Evolutionary conservation across 2,329 filamentous ascomycete species (phyloP).

Genomic region (Talaromyces rugulosus): DNA sequence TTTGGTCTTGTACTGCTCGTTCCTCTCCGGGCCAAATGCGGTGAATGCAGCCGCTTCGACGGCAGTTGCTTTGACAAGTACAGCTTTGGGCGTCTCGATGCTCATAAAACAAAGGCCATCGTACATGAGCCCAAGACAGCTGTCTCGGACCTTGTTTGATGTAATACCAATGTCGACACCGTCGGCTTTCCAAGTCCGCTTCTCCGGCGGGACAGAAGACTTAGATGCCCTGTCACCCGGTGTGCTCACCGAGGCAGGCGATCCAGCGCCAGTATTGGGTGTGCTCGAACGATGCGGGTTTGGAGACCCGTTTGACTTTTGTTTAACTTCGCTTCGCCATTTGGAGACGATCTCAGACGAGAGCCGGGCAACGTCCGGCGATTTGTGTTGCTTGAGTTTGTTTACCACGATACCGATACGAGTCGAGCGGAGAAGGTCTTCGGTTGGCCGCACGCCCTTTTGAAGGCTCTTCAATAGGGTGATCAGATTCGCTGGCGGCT

Average conservation of each 20-base stretch:
- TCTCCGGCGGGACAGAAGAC: constrained; percentile 60
- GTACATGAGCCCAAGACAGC: constrained; percentile 86
- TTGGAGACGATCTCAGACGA: constrained; percentile 81
- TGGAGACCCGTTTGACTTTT: constrained; percentile 40
- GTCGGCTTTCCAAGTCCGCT: constrained; percentile 78
- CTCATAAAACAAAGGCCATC: constrained; percentile 80
- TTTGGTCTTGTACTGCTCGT: constrained; percentile 75
- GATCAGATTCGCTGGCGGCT: constrained; percentile 68
- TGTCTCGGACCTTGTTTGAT: constrained; percentile 68
- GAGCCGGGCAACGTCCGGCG: constrained; percentile 65
- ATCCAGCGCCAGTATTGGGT: constrained; percentile 48
- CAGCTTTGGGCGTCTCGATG: constrained; percentile 53
- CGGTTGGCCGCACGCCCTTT: constrained; percentile 74
- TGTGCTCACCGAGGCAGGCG: constrained; percentile 42
- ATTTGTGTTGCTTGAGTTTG: constrained; percentile 76
- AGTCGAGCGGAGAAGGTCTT: constrained; percentile 87
- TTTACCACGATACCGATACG: constrained; percentile 86
- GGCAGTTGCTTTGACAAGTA: constrained; percentile 63
- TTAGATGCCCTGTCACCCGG: constrained; percentile 50
- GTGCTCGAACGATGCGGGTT: constrained; percentile 39
- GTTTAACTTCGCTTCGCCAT: constrained; percentile 45
- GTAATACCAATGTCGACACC: constrained; percentile 74
- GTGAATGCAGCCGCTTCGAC: constrained; percentile 74
- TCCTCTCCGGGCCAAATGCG: constrained; percentile 65
- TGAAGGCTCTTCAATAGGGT: constrained; percentile 73